Percentiles rank a stretch among this genome's conserved stretches.
Evolutionary conservation across 495 filamentous ascomycete genomes (phyloP).

Genomic region (Alectoria sarmentosa): DNA sequence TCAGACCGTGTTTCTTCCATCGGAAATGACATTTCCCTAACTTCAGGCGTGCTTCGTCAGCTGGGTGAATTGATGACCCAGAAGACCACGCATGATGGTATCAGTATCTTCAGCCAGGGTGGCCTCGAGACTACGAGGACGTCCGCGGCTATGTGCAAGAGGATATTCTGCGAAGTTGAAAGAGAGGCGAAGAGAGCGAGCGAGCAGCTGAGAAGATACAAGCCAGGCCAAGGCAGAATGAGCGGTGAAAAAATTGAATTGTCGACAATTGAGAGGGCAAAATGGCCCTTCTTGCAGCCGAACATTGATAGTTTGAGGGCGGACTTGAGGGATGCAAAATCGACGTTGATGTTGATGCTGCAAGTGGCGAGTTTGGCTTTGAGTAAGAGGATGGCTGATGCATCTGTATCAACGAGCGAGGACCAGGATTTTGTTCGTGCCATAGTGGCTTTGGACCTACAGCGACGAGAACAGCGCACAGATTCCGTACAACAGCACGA

Average conservation of each 20-base stretch:
- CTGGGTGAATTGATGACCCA: slow-evolving; percentile 17
- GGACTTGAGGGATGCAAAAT: slow-evolving; percentile 22
- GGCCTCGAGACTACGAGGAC: slow-evolving; percentile 17
- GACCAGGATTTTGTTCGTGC: slow-evolving; percentile 12
- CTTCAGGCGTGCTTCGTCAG: slow-evolving; percentile 20
- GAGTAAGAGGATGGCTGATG: slow-evolving; percentile 20
- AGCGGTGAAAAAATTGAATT: slow-evolving; percentile 11
- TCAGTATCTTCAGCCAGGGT: slow-evolving; percentile 15
- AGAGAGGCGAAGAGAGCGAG: slow-evolving; percentile 15
- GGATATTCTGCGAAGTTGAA: slow-evolving; percentile 16
- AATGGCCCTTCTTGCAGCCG: slow-evolving; percentile 24
- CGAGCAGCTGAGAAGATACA: slow-evolving; percentile 9
- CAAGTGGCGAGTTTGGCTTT: slow-evolving; percentile 23
- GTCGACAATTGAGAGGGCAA: slow-evolving; percentile 12
- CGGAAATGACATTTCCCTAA: slow-evolving; percentile 20
- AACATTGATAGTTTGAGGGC: slow-evolving; percentile 13
- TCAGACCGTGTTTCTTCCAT: slow-evolving; percentile 19
- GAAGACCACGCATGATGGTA: not conserved
- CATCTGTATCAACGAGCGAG: not conserved
- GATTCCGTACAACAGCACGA: not conserved
- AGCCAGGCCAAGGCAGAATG: not conserved
- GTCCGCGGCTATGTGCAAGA: slow-evolving; percentile 15
- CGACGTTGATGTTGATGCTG: slow-evolving; percentile 25
- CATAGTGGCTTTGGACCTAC: slow-evolving; percentile 13
- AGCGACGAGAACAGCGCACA: not conserved